phyloP scores from a whole-genome alignment of 192 early-diverging fungal species.

The Coemansia asiatica region DNA sequence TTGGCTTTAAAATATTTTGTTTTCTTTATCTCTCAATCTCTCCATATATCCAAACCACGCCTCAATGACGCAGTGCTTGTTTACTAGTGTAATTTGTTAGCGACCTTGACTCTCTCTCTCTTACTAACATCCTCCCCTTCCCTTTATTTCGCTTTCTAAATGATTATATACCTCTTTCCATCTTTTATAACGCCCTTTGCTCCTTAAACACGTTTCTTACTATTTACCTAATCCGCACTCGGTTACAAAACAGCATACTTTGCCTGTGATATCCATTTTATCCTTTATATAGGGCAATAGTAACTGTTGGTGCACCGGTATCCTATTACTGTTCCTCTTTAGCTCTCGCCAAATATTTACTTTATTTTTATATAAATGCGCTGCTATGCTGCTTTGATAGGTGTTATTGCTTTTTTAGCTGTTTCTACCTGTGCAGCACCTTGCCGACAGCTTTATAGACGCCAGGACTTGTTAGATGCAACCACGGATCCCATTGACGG shows the following conservation, averaged over 20 bases:
- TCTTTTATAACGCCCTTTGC: not conserved
- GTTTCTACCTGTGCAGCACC: not conserved
- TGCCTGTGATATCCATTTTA: not conserved
- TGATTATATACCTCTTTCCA: not conserved
- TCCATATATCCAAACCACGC: not conserved
- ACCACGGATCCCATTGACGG: not conserved
- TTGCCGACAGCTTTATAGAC: not conserved
- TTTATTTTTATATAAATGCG: not conserved
- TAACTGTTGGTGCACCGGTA: too few species aligned
- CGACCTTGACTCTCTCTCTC: not conserved
- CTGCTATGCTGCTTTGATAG: not conserved
- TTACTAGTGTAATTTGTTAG: not conserved
- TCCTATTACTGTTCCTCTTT: not conserved
- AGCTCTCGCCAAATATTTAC: not conserved
- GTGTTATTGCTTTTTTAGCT: not conserved
- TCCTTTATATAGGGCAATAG: not conserved
- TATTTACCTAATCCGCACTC: not conserved
- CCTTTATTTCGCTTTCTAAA: not conserved
- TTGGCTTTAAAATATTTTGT: too few species aligned
- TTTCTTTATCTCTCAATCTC: too few species aligned
- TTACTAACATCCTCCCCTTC: not conserved
- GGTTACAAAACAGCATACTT: not conserved
- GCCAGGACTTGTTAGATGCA: not conserved
- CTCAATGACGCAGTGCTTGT: not conserved
- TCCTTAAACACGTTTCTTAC: not conserved